These are phyloP conservation scores for Rhododendron henanense DNA, from an alignment of 148 eudicot genomes.

Conservation along the genomic window DNA sequence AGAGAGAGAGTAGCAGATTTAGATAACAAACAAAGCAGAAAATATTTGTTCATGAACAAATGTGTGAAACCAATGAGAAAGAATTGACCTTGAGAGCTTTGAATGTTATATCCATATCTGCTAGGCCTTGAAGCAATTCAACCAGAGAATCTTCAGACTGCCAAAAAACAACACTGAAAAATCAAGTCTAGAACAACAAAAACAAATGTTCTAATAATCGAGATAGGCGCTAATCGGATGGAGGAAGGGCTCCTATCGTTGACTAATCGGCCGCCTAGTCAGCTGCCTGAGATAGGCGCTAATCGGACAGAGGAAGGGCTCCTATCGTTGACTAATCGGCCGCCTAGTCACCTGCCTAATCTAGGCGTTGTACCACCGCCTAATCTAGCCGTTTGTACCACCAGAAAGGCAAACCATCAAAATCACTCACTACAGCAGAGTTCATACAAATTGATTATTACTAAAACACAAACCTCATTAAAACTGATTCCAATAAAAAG, in stretches of 20 bases:
- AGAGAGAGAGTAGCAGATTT: neutral
- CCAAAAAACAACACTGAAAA: neutral
- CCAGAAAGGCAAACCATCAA: neutral
- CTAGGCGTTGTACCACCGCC: too few species aligned
- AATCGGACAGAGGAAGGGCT: neutral
- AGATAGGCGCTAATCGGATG: neutral
- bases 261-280: too few species aligned
- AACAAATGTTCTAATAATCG: neutral
- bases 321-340: too few species aligned
- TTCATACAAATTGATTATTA: neutral
- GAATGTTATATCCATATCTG: conserved; percentile 92
- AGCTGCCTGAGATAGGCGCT: neutral
- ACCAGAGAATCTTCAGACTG: conserved; percentile 76
- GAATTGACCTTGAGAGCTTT: conserved; percentile 65
- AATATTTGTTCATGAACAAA: neutral
- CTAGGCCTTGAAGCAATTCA: conserved; percentile 78
- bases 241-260: too few species aligned
- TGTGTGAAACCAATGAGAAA: neutral
- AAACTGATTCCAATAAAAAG: neutral
- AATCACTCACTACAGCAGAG: neutral
- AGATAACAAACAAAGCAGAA: neutral
- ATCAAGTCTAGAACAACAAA: neutral
- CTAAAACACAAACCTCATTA: neutral
- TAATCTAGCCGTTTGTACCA: too few species aligned
- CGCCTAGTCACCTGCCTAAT: too few species aligned